These are phyloP conservation scores for Thelephora ganbajun DNA, from an alignment of 768 basidiomycete genomes.

Conservation along the genomic window DNA sequence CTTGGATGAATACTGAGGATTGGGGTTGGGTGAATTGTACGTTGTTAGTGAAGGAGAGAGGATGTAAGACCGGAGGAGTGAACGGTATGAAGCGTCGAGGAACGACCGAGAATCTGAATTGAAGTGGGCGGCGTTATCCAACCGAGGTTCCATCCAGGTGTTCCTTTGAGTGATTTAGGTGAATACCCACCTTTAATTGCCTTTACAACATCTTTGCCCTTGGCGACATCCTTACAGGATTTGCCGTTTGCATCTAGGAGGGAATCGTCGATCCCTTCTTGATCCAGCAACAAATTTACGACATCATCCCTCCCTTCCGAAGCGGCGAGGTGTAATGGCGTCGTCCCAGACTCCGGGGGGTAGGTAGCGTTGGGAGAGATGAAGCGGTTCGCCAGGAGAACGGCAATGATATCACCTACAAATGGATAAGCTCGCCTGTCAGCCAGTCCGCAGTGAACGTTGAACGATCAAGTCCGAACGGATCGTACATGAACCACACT, in stretches of 20 bases:
- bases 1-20: conserved; percentile 9
- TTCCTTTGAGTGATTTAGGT: background rate
- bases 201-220: conserved; percentile 47
- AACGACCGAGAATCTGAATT: conserved; percentile 60
- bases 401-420: conserved; percentile 50
- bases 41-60: conserved; percentile 29
- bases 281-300: conserved; percentile 63
- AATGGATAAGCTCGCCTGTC: background rate
- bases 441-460: background rate
- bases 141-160: too few relatives aligned
- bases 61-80: conserved; percentile 59
- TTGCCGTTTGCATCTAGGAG: conserved; percentile 50
- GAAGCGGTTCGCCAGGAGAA: conserved; percentile 57
- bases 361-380: conserved; percentile 72
- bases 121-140: background rate
- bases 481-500: conserved; percentile 60
- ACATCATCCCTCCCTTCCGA: conserved; percentile 61
- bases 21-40: conserved; percentile 4
- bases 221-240: conserved; percentile 61
- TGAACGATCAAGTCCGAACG: background rate
- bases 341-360: conserved; percentile 56
- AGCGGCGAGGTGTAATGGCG: conserved; percentile 63
- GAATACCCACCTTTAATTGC: conserved; percentile 49
- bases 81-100: conserved; percentile 61
- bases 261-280: conserved; percentile 71